phyloP scores from a whole-genome alignment of 345 rosid species.

The Eucalyptus sideroxylon region DNA sequence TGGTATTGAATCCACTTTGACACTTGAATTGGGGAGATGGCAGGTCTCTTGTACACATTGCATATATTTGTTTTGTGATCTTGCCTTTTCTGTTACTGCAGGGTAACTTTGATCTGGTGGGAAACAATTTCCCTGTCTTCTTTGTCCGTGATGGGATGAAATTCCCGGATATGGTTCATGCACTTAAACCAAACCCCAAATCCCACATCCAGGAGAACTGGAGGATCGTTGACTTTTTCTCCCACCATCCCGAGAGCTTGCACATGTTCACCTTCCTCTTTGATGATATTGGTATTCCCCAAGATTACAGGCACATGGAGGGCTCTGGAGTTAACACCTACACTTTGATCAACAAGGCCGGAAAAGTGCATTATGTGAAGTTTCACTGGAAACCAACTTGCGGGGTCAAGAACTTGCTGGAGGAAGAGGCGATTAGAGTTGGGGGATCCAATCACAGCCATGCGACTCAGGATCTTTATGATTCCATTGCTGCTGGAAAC shows the following conservation, averaged over 20 bases:
- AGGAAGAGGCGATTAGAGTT: constrained; percentile 80
- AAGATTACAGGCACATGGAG: constrained; percentile 96
- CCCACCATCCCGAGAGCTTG: constrained; percentile 93
- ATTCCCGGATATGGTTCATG: constrained; percentile 94
- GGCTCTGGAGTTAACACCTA: constrained; percentile 93
- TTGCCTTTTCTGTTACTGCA: constrained; percentile 1
- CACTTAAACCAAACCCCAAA: constrained; percentile 92
- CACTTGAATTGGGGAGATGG: not conserved
- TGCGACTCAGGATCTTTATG: constrained; percentile 90
- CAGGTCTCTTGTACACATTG: not conserved
- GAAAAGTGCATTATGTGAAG: constrained; percentile 74
- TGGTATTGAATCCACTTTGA: not conserved
- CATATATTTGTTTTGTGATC: not conserved
- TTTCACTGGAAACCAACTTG: constrained; percentile 98
- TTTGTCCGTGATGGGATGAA: constrained; percentile 95
- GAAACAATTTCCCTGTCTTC: constrained; percentile 97
- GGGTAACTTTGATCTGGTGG: constrained; percentile 99
- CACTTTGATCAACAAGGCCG: constrained; percentile 74
- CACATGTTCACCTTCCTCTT: constrained; percentile 88
- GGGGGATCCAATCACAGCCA: constrained; percentile 98
- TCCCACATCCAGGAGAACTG: constrained; percentile 96
- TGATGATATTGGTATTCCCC: constrained; percentile 88
- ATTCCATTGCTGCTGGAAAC: constrained; percentile 88
- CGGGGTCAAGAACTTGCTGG: constrained; percentile 65
- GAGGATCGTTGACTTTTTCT: constrained; percentile 94